Evolutionary conservation across 2,329 filamentous ascomycete genomes (phyloP), one percentile per base, ranked within the genome.

Genomic region (Pseudocercospora fijiensis): DNA sequence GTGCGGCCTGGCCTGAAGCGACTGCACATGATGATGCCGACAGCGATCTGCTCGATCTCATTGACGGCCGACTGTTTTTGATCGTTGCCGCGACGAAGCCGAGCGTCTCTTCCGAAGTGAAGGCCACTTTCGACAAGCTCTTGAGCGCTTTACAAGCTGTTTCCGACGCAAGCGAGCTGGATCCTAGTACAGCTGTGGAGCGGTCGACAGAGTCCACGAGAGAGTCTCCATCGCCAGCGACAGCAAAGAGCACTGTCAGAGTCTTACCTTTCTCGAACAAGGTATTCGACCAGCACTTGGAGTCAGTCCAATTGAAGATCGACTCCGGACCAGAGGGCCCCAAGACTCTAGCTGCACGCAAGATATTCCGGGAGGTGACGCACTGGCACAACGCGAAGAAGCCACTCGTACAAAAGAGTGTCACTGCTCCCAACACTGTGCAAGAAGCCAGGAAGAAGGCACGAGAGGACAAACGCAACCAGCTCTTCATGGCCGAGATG

Each of bases 401-500:
- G 26, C 78, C 81, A 0, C 67, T 86, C 2, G 80, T 84, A 26
- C 70, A 73, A 4, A 80, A 80, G 57, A 58, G 57, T 47, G 62
- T 64, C 16, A 56, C 47, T 20, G 73, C 65, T 58, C 72, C 69
- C 47, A 67, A 60, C 37, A 71, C 67, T 45, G 64, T 63, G 60
- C 37, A 62, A 28, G 62, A 67, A 9, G 73, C 66, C 60, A 78
- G 72, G 69, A 71, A 77, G 68, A 76, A 74, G 57, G 76, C 74
- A 59, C 78, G 73, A 64, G 78, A 80, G 6, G 76, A 74, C 58
- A 82, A 78, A 65, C 78, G 78, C 59, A 86, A 88, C 51, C 88
- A 92, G 69, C 81, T 79, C 58, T 87, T 86, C 71, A 89, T 90
- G 84, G 82, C 84, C 1, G 87, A 90, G 63, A 89, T 89, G 76